Evolutionary conservation across 495 filamentous ascomycete species (phyloP), one percentile per base, ranked within the genome.

Genomic region (Parathielavia appendiculata): DNA sequence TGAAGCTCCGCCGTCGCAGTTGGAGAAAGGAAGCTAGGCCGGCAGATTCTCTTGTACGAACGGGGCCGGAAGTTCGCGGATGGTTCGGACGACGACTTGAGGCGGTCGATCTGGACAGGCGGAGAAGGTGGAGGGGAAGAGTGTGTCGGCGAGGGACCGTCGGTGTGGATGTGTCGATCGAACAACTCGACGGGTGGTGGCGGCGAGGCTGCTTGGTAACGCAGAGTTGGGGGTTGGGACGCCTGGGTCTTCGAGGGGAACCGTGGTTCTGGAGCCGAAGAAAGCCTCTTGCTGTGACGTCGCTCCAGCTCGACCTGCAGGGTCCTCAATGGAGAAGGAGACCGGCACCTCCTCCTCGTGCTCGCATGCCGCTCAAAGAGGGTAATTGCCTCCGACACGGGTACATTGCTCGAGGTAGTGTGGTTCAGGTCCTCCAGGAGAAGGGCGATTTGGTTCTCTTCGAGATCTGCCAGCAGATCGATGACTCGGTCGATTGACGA

Each of bases 401-500:
- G 64, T 7, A 74, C 69, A 54, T 74, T 74, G 65, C 71, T 72
- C 12, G 70, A 36, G 14, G 69, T 68, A 17, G 71, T 73, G 52
- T 70, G 68, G 60, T 74, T 72, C 39, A 72, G 56, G 41, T 74
- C 71, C 49, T 71, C 70, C 22, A 74, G 59, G 12, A 74, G 69
- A 12, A 66, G 23, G 38, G 68, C 54, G 40, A 74, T 70, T 46
- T 74, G 67, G 46, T 36, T 52, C 0, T 74, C 71, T 51, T 69
- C 67, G 34, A 74, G 62, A 55, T 73, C 71, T 47, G 65, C 63
- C 58, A 74, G 67, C 62, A 74, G 69, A 53, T 69, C 69, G 32
- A 74, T 60, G 60, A 72, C 70, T 17, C 68, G 70, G 69, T 74
- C 71, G 62, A 74, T 62, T 13, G 71, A 74, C 40, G 71, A 74